A percentile compares a stretch with the other conserved stretches of the same genome.
These are phyloP conservation scores for Pythium volutum DNA, from an alignment of 352 stramenopile genomes.

Conservation along the genomic window DNA sequence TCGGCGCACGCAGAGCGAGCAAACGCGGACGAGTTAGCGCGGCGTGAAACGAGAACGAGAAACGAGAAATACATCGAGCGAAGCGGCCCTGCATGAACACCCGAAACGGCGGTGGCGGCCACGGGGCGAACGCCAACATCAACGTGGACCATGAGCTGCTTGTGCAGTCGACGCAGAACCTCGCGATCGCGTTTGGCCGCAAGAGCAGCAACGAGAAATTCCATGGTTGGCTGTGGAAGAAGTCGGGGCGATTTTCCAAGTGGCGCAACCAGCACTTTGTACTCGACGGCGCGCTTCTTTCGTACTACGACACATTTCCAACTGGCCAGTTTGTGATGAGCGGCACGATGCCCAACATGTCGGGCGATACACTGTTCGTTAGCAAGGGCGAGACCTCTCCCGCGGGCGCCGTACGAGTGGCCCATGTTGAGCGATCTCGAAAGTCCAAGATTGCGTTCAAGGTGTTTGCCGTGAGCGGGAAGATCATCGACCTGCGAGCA, in stretches of 20 bases:
- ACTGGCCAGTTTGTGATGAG: conserved; percentile 72
- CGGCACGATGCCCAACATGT: conserved; percentile 52
- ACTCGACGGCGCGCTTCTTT: conserved; percentile 67
- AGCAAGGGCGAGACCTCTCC: conserved; percentile 72
- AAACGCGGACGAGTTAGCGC: not conserved
- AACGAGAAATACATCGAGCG: conserved; percentile 3
- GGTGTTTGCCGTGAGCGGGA: conserved; percentile 76
- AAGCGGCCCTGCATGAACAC: conserved; percentile 19
- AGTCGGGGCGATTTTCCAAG: conserved; percentile 73
- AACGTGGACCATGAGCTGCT: conserved; percentile 84
- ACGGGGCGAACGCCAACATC: conserved; percentile 23
- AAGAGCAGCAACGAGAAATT: conserved; percentile 68
- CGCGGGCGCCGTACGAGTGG: conserved; percentile 64
- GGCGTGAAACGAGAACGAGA: not conserved
- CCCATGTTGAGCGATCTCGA: conserved; percentile 66
- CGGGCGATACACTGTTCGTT: conserved; percentile 62
- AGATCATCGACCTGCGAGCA: conserved; percentile 78
- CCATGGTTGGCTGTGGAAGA: conserved; percentile 83
- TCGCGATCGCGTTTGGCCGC: conserved; percentile 63
- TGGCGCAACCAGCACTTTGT: conserved; percentile 87
- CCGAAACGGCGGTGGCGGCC: conserved; percentile 25
- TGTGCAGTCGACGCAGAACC: conserved; percentile 77
- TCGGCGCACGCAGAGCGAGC: not conserved
- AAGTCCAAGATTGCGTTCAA: conserved; percentile 85
- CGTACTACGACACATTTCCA: conserved; percentile 84